Percentiles rank a stretch among this genome's conserved stretches.
Evolutionary conservation across 2,329 filamentous ascomycete species (phyloP).

Genomic region (Botrytis pseudocinerea): DNA sequence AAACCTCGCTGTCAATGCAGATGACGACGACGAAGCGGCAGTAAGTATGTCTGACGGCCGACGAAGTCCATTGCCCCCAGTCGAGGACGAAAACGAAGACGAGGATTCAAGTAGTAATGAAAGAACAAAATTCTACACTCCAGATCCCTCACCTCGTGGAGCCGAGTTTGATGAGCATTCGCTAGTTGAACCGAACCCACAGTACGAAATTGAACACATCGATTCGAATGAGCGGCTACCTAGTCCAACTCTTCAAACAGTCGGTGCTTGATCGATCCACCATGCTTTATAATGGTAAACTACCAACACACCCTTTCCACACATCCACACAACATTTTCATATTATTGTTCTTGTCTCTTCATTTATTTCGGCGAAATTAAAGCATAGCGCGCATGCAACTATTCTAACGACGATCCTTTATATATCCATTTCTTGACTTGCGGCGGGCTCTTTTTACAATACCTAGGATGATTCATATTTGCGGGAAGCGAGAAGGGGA

Average conservation of each 20-base stretch:
- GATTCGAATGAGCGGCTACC: conserved; percentile 14
- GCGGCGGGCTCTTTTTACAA: conserved; percentile 6
- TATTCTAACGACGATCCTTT: conserved; percentile 15
- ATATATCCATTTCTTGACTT: conserved; percentile 24
- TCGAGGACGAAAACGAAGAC: conserved; percentile 41
- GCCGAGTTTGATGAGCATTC: conserved; percentile 9
- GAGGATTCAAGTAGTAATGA: conserved; percentile 25
- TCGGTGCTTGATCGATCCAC: neutral
- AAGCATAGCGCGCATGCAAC: conserved; percentile 16
- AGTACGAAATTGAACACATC: neutral
- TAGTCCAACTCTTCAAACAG: conserved; percentile 11
- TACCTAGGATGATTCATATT: conserved; percentile 16
- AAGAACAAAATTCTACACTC: conserved; percentile 29
- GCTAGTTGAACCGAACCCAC: conserved; percentile 8
- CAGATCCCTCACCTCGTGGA: conserved; percentile 18
- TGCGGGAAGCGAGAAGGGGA: conserved; percentile 4
- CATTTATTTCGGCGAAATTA: conserved; percentile 3
- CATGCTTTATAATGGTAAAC: neutral
- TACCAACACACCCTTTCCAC: neutral
- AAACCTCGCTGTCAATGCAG: conserved; percentile 28
- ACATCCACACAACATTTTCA: conserved; percentile 10
- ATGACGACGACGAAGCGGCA: conserved; percentile 60
- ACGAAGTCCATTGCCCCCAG: conserved; percentile 56
- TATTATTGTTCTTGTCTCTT: conserved; percentile 16
- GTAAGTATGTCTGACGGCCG: conserved; percentile 61